Evolutionary conservation across 108 stramenopile species (phyloP).

Genomic region (Pseudonitzschia multistriata): DNA sequence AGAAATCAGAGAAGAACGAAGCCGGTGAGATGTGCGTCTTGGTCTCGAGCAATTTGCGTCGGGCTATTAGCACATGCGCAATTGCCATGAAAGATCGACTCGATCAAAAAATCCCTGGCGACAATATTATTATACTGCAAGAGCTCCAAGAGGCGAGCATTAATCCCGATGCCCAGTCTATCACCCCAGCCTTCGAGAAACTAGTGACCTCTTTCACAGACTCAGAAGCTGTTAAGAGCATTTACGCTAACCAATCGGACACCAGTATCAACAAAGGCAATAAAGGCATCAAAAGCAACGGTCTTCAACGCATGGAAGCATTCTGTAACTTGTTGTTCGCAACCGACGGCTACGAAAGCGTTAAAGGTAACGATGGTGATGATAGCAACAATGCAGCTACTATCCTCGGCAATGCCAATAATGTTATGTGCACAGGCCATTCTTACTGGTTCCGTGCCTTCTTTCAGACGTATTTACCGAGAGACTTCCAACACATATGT

Average conservation of each 20-base stretch:
- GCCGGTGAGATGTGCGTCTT: neutral
- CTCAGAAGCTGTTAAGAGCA: constrained; percentile 35
- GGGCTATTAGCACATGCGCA: constrained; percentile 81
- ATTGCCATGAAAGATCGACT: constrained; percentile 73
- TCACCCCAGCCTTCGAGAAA: constrained; percentile 56
- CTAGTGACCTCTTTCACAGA: constrained; percentile 71
- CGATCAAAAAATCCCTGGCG: constrained; percentile 32
- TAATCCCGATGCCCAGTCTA: constrained; percentile 86
- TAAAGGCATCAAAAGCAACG: constrained; percentile 71
- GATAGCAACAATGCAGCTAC: neutral
- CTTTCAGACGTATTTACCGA: constrained; percentile 79
- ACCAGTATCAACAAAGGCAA: constrained; percentile 75
- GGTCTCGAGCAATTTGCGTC: constrained; percentile 70
- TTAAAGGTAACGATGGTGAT: neutral
- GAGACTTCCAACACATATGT: constrained; percentile 51
- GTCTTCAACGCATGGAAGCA: constrained; percentile 64
- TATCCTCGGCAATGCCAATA: neutral
- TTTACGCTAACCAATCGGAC: constrained; percentile 58
- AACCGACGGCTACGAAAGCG: constrained; percentile 38
- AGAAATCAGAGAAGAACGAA: constrained; percentile 19
- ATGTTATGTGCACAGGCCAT: constrained; percentile 80
- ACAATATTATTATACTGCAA: constrained; percentile 61
- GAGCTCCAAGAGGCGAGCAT: constrained; percentile 82
- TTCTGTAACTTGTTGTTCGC: constrained; percentile 66
- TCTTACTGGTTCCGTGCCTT: constrained; percentile 86